Conservation (phyloP, 2,329 filamentous ascomycete genomes). For the Cercospora janseana region DNA sequence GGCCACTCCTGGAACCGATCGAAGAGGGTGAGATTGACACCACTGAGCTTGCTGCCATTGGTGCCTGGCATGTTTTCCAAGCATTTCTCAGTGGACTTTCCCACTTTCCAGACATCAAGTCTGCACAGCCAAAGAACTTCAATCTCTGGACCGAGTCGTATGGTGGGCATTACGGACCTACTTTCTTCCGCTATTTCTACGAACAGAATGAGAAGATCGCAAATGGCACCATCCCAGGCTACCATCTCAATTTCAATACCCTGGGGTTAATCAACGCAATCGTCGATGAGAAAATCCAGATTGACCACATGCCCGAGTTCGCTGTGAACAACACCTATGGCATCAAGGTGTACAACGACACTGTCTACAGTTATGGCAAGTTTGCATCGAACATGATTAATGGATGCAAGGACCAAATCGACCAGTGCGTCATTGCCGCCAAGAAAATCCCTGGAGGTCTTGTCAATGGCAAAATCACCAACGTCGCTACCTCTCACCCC, state of each 20-base stretch:
- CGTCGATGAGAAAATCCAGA: constrained; percentile 53
- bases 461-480: constrained; percentile 22
- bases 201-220: constrained; percentile 39
- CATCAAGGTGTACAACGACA: constrained; percentile 55
- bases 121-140: constrained; percentile 45
- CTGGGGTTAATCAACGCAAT: constrained; percentile 55
- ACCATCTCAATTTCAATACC: constrained; percentile 35
- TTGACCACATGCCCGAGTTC: constrained; percentile 59
- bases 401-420: constrained; percentile 53
- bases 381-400: constrained; percentile 50
- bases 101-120: constrained; percentile 47
- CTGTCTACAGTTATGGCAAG: constrained; percentile 57
- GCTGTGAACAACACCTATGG: constrained; percentile 56
- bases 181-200: constrained; percentile 35
- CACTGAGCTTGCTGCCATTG: constrained; percentile 56
- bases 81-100: constrained; percentile 53
- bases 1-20: constrained; percentile 51
- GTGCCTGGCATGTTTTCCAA: constrained; percentile 56
- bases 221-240: constrained; percentile 38
- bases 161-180: constrained; percentile 34
- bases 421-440: constrained; percentile 51
- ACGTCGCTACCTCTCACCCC: constrained; percentile 45
- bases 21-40: constrained; percentile 48
- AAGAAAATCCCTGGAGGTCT: constrained; percentile 31
- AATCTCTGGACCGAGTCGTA: constrained; percentile 37